Percentiles rank a stretch among this genome's conserved stretches.
phyloP scores from a whole-genome alignment of 129 eudicot species.

The Pseudognaphalium luteoalbum region DNA sequence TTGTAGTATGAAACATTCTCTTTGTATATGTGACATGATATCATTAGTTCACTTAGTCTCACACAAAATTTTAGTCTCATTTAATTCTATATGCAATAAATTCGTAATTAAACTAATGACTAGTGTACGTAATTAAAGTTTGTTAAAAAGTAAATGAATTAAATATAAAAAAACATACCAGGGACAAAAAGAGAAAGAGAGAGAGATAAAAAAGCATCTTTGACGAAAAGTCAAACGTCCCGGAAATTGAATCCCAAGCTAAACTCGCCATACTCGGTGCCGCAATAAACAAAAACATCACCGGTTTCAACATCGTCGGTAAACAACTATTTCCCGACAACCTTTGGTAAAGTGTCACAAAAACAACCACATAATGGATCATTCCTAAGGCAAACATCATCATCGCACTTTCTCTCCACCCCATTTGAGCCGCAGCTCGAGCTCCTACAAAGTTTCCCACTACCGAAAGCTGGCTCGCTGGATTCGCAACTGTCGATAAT shows the following conservation, averaged over 20 bases:
- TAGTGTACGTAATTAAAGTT: not conserved
- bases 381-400: conserved; percentile 54
- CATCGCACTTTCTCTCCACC: conserved; percentile 60
- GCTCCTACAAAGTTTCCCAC: conserved; percentile 64
- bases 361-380: conserved; percentile 57
- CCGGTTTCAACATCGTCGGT: conserved; percentile 52
- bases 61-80: no score
- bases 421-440: conserved; percentile 51
- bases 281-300: conserved; percentile 60
- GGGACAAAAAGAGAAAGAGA: conserved; percentile 50
- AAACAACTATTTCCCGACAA: conserved; percentile 36
- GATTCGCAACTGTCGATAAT: conserved; percentile 51
- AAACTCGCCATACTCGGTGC: conserved; percentile 75
- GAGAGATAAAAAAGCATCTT: conserved; percentile 76
- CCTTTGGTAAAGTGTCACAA: conserved; percentile 63
- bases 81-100: no score
- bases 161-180: conserved; percentile 39
- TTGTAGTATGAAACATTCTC: no score
- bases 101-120: no score
- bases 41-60: no score
- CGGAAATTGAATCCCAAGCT: conserved; percentile 63
- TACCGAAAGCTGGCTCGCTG: conserved; percentile 60
- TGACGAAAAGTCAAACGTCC: conserved; percentile 49
- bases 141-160: not conserved
- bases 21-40: no score